Percentiles rank a stretch among this genome's conserved stretches.
Evolutionary conservation across 352 stramenopile genomes (phyloP).

Genomic region (Phytophthora megakarya): DNA sequence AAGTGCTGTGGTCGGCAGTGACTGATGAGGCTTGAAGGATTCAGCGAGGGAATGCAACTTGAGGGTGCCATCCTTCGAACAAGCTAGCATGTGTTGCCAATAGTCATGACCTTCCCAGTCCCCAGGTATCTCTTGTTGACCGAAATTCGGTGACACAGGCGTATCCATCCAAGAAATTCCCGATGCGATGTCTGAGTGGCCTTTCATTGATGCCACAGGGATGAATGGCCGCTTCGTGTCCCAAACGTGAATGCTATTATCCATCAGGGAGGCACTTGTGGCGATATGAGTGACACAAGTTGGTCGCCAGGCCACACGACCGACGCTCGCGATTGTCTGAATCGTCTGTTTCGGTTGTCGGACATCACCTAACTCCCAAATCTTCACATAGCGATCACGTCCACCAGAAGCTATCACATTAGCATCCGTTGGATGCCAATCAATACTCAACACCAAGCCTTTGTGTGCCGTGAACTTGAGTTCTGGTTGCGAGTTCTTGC

Average conservation of each 20-base stretch:
- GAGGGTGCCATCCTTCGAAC: conserved; percentile 86
- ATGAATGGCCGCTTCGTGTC: conserved; percentile 86
- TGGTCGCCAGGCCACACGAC: conserved; percentile 78
- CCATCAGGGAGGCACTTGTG: conserved; percentile 82
- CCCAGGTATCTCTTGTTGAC: conserved; percentile 35
- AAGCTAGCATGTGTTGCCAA: conserved; percentile 90
- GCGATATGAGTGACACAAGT: conserved; percentile 83
- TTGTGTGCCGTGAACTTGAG: conserved; percentile 90
- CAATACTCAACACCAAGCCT: conserved; percentile 78
- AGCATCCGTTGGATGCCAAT: conserved; percentile 79
- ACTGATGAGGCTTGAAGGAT: conserved; percentile 83
- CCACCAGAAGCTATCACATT: conserved; percentile 80
- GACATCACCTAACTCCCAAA: conserved; percentile 79
- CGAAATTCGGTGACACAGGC: conserved; percentile 47
- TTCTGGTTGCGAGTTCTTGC: conserved; percentile 80
- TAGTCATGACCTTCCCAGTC: conserved; percentile 81
- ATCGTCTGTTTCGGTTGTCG: conserved; percentile 85
- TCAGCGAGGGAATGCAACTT: conserved; percentile 87
- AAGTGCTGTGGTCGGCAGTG: conserved; percentile 69
- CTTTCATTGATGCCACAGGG: conserved; percentile 85
- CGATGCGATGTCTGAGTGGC: conserved; percentile 80
- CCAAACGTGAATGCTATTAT: conserved; percentile 90
- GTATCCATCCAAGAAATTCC: conserved; percentile 89
- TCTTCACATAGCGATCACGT: conserved; percentile 87
- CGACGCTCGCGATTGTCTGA: conserved; percentile 85